phyloP scores from a whole-genome alignment of 768 basidiomycete species.

The Mycena kentingensis region DNA sequence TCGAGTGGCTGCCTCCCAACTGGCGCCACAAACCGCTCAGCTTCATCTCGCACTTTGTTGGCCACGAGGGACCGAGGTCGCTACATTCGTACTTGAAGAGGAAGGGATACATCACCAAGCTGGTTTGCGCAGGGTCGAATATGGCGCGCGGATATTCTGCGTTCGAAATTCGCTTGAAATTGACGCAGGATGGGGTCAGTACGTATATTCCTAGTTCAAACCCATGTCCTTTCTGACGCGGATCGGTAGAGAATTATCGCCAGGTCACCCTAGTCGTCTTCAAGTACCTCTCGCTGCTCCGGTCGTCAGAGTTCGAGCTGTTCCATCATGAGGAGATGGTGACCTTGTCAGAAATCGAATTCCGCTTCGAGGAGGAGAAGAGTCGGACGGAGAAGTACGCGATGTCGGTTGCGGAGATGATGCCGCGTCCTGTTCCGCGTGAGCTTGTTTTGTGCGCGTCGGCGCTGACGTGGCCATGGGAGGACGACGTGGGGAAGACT shows the following conservation, averaged over 20 bases:
- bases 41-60: constrained; percentile 80
- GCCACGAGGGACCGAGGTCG: constrained; percentile 93
- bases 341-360: constrained; percentile 69
- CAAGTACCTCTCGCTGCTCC: constrained; percentile 77
- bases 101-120: constrained; percentile 80
- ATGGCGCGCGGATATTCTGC: constrained; percentile 84
- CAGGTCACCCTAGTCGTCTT: constrained; percentile 68
- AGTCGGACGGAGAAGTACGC: constrained; percentile 79
- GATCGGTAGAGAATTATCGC: constrained; percentile 66
- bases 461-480: constrained; percentile 74
- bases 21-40: constrained; percentile 79
- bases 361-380: constrained; percentile 89
- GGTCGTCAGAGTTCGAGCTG: constrained; percentile 57
- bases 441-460: constrained; percentile 75
- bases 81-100: constrained; percentile 87
- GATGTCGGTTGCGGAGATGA: constrained; percentile 68
- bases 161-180: constrained; percentile 79
- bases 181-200: constrained; percentile 90
- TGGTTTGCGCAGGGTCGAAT: constrained; percentile 69
- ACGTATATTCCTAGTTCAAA: constrained; percentile 41
- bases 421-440: constrained; percentile 81
- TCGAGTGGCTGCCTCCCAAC: constrained; percentile 69
- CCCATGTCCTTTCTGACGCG: constrained; percentile 10
- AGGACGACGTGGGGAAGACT: constrained; percentile 46
- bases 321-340: constrained; percentile 79